phyloP scores from a whole-genome alignment of 352 stramenopile genomes.

The Phytophthora tubulina region DNA sequence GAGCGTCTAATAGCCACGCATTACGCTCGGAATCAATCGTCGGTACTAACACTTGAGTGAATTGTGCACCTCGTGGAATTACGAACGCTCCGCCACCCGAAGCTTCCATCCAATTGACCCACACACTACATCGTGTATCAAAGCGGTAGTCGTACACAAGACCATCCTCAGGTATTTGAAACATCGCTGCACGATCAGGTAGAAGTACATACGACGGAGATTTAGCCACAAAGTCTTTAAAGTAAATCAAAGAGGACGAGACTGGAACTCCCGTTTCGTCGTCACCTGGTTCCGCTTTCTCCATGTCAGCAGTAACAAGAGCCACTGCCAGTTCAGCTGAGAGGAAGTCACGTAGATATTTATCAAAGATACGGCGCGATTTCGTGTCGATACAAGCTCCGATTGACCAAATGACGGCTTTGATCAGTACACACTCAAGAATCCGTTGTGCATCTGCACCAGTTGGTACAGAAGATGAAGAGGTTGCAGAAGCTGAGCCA shows the following conservation, averaged over 20 bases:
- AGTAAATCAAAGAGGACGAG: conserved; percentile 54
- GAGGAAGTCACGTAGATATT: conserved; percentile 84
- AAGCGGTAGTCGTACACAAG: conserved; percentile 94
- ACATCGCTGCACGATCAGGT: conserved; percentile 37
- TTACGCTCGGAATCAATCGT: conserved; percentile 95
- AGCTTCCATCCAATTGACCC: conserved; percentile 82
- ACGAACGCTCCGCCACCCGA: conserved; percentile 46
- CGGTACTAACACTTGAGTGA: conserved; percentile 92
- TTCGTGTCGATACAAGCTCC: conserved; percentile 91
- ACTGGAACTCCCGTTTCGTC: conserved; percentile 35
- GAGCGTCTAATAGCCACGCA: conserved; percentile 91
- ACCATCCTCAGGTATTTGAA: conserved; percentile 68
- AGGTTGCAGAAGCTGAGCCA: conserved; percentile 38
- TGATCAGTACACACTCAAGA: conserved; percentile 90
- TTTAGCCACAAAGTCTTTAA: conserved; percentile 90
- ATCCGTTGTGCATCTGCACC: conserved; percentile 76
- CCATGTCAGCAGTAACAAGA: conserved; percentile 22
- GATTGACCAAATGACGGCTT: conserved; percentile 92
- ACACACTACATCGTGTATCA: conserved; percentile 85
- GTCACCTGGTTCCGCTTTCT: conserved; percentile 21
- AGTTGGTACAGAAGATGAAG: conserved; percentile 39
- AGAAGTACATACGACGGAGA: conserved; percentile 74
- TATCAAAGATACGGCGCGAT: conserved; percentile 85
- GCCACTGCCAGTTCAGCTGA: conserved; percentile 43
- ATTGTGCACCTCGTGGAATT: conserved; percentile 80